Conservation (phyloP, 805 yeast genomes). For the Kazachstania kunashirensis region DNA sequence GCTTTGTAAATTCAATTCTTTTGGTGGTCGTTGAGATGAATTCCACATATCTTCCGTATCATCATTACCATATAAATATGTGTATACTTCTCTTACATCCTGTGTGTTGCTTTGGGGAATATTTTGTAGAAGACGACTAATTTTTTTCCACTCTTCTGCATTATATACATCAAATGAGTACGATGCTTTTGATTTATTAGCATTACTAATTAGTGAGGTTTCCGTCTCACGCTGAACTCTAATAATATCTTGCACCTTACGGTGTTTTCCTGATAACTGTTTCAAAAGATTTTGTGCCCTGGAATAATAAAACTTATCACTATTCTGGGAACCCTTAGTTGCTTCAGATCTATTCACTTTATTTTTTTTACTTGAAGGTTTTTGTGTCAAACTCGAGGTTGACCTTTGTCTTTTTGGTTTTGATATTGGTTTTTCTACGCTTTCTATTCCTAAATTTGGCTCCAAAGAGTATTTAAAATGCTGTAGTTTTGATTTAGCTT, state of each 20-base stretch:
- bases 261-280: constrained; percentile 27
- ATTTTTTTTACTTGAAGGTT: too few species aligned
- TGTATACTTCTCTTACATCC: constrained; percentile 18
- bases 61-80: constrained; percentile 20
- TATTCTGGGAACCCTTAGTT: too few species aligned
- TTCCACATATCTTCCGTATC: constrained; percentile 14
- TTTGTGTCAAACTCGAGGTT: too few species aligned
- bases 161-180: constrained; percentile 19
- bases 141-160: constrained; percentile 23
- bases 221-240: constrained; percentile 4
- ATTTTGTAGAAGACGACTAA: constrained; percentile 13
- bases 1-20: too few species aligned
- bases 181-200: background rate
- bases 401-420: background rate
- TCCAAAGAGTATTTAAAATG: constrained; percentile 15
- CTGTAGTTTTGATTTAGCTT: constrained; percentile 10
- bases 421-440: background rate
- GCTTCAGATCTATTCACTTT: too few species aligned
- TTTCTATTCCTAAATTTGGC: background rate
- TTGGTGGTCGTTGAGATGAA: constrained; percentile 17
- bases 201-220: background rate
- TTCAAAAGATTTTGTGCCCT: constrained; percentile 14
- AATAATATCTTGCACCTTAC: constrained; percentile 22
- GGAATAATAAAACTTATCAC: too few species aligned
- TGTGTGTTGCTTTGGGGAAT: constrained; percentile 16